A percentile compares a stretch with the other conserved stretches of the same genome.
Conservation (phyloP, 352 stramenopile genomes). For the Pythium biforme region DNA sequence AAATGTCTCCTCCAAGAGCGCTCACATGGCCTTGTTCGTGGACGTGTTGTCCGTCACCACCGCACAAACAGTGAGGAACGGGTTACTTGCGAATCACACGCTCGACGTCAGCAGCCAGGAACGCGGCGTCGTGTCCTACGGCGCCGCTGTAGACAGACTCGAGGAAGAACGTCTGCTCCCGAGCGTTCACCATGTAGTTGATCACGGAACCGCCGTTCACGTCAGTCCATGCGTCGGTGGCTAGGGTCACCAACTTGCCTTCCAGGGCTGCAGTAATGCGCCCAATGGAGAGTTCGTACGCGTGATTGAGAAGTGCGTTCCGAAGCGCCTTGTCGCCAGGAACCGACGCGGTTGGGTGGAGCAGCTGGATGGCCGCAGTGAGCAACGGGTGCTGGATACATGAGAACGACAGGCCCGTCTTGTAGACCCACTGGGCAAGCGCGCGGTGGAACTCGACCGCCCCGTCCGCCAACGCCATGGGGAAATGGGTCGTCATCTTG, state of each 20-base stretch:
- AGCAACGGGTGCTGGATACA: neutral
- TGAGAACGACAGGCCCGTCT: neutral
- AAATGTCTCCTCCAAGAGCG: neutral
- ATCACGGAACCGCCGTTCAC: neutral
- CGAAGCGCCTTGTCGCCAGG: neutral
- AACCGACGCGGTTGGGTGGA: neutral
- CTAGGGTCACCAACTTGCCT: neutral
- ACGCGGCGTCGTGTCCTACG: neutral
- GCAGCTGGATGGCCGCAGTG: neutral
- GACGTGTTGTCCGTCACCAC: conserved; percentile 9
- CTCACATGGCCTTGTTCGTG: neutral
- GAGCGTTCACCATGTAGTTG: neutral
- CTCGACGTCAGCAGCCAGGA: neutral
- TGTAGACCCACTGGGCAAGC: neutral
- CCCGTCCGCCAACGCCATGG: no score
- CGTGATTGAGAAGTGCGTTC: conserved; percentile 5
- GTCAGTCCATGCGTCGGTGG: conserved; percentile 7
- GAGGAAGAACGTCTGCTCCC: neutral
- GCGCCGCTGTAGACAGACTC: neutral
- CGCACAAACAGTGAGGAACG: neutral
- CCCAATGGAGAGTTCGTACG: neutral
- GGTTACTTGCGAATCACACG: neutral
- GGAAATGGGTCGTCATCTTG: neutral
- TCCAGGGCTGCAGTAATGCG: neutral
- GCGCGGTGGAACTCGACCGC: neutral